phyloP scores from a whole-genome alignment of 768 basidiomycete genomes.

The Hygrocybe coccinea region DNA sequence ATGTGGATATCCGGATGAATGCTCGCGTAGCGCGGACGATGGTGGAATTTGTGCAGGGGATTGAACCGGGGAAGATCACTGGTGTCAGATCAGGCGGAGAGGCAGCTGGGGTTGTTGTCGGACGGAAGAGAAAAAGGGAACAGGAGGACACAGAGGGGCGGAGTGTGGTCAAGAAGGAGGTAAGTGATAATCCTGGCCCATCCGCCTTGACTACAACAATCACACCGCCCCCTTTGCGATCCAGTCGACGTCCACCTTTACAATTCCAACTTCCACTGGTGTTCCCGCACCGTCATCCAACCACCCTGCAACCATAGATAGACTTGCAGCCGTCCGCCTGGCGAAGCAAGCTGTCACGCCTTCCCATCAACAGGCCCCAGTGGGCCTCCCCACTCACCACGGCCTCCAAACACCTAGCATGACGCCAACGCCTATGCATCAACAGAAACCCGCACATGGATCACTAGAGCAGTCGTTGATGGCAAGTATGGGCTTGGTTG shows the following conservation, averaged over 20 bases:
- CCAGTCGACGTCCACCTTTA: no score
- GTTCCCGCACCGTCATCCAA: not conserved
- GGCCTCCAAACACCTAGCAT: no score
- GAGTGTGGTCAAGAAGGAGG: not conserved
- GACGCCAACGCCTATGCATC: no score
- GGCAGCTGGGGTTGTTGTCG: slow-evolving; percentile 2
- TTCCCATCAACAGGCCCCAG: no score
- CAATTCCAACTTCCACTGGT: no score
- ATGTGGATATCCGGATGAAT: slow-evolving; percentile 68
- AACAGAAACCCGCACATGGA: no score
- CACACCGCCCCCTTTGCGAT: no score
- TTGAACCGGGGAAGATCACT: slow-evolving; percentile 12
- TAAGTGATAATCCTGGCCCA: not conserved
- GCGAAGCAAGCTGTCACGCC: not conserved
- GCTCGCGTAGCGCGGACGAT: slow-evolving; percentile 50
- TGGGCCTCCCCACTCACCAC: no score
- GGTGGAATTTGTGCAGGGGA: slow-evolving; percentile 44
- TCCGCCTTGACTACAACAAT: not conserved
- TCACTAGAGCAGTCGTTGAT: no score
- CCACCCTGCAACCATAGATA: not conserved
- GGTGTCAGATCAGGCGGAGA: slow-evolving; percentile 11
- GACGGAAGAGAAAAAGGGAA: slow-evolving; percentile 19
- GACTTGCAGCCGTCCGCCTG: not conserved
- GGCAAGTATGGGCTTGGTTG: no score
- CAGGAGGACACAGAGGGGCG: not conserved